Conservation (phyloP, 139 green algal species). For the Tetratostichococcus sp. region DNA sequence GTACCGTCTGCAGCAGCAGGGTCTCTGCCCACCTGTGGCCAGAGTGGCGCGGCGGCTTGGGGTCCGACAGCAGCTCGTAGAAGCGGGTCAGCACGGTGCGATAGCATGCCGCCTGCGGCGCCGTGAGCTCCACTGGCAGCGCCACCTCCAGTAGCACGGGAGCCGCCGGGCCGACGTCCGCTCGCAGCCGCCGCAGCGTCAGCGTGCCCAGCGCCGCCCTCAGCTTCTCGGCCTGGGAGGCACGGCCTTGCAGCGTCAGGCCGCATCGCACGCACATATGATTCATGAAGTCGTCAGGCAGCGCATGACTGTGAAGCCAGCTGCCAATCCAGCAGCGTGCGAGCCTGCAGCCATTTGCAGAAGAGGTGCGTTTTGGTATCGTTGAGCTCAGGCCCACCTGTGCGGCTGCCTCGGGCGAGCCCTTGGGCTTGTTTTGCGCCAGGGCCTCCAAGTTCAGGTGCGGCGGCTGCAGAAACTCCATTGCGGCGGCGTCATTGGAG, state of each 20-base stretch:
- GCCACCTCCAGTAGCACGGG: slow-evolving; percentile 20
- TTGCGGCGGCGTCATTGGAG: slow-evolving; percentile 20
- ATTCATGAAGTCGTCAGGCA: too few relatives aligned
- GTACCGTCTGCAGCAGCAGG: too few relatives aligned
- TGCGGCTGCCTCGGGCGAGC: background rate
- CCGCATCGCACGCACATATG: too few relatives aligned
- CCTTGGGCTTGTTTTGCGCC: background rate
- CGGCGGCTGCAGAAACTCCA: slow-evolving; percentile 31
- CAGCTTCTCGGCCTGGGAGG: background rate
- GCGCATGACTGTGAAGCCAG: too few relatives aligned
- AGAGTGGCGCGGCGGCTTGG: slow-evolving; percentile 35
- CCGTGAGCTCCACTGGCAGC: slow-evolving; percentile 42
- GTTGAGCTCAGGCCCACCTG: slow-evolving; percentile 12
- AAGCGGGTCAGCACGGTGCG: slow-evolving; percentile 39
- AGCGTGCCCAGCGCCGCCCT: background rate
- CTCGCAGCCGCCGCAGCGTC: slow-evolving; percentile 14
- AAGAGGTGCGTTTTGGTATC: too few relatives aligned
- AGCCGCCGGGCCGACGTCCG: slow-evolving; percentile 2
- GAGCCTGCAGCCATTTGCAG: too few relatives aligned
- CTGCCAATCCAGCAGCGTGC: too few relatives aligned
- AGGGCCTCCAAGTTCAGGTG: slow-evolving; percentile 28
- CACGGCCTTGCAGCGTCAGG: too few relatives aligned
- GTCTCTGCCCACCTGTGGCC: slow-evolving; percentile 13
- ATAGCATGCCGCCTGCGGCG: slow-evolving; percentile 49
- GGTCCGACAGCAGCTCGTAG: slow-evolving; percentile 60